Conservation (phyloP, 2,329 filamentous ascomycete species). For the Penicillium sp. region DNA sequence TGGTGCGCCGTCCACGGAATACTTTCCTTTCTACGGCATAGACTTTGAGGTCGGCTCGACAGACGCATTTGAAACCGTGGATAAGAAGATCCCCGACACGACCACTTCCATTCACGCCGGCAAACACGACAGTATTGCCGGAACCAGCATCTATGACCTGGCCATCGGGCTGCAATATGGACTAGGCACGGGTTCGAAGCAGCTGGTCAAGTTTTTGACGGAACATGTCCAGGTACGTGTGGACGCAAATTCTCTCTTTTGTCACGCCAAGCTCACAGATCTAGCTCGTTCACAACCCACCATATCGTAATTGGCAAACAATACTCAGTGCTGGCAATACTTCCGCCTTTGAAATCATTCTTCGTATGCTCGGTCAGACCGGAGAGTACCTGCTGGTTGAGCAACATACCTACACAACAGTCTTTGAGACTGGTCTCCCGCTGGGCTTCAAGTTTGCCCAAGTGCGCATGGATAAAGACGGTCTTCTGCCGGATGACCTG, state of each 20-base stretch:
- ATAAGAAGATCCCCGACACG: slow-evolving; percentile 53
- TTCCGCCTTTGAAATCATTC: slow-evolving; percentile 67
- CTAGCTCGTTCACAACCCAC: slow-evolving; percentile 59
- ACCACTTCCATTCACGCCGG: slow-evolving; percentile 54
- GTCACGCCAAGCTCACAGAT: no score
- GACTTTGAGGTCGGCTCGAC: slow-evolving; percentile 62
- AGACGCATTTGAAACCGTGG: slow-evolving; percentile 61
- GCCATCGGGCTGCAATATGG: slow-evolving; percentile 81
- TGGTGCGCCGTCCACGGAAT: slow-evolving; percentile 73
- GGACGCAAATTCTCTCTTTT: no score
- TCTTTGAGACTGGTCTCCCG: slow-evolving; percentile 53
- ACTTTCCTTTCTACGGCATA: slow-evolving; percentile 77
- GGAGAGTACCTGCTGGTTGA: slow-evolving; percentile 73
- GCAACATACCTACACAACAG: slow-evolving; percentile 74
- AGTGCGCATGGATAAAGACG: slow-evolving; percentile 55
- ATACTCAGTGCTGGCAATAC: slow-evolving; percentile 75
- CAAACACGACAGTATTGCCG: slow-evolving; percentile 70
- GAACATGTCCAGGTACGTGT: slow-evolving; percentile 72
- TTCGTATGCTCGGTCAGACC: slow-evolving; percentile 68
- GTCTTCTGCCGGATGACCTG: slow-evolving; percentile 33
- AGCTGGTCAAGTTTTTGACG: slow-evolving; percentile 75
- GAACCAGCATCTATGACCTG: slow-evolving; percentile 51
- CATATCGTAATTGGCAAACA: slow-evolving; percentile 65
- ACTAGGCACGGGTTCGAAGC: slow-evolving; percentile 70
- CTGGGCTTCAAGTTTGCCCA: slow-evolving; percentile 53